Evolutionary conservation across 768 basidiomycete species (phyloP).

Genomic region (Galerina marginata): DNA sequence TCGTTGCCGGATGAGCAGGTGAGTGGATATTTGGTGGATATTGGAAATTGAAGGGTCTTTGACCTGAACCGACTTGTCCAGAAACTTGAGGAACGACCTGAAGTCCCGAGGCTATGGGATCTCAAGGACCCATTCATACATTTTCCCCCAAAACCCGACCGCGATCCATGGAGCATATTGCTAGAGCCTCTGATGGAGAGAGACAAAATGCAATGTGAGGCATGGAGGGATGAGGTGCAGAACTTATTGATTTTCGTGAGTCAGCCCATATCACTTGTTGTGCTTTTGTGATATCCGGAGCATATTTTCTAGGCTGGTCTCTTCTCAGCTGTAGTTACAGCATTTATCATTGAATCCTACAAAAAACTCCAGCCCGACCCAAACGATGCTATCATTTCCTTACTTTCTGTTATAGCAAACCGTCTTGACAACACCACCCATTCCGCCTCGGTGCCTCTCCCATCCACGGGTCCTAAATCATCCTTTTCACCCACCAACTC

Average conservation of each 20-base stretch:
- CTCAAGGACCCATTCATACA: constrained; percentile 9
- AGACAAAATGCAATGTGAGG: constrained; percentile 20
- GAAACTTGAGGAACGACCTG: too few relatives aligned
- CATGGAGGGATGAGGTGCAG: constrained; percentile 24
- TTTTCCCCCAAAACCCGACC: constrained; percentile 8
- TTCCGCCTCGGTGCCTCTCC: not conserved
- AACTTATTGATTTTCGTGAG: constrained; percentile 29
- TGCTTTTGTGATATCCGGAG: not conserved
- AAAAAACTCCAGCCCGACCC: constrained; percentile 21
- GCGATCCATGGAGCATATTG: constrained; percentile 8
- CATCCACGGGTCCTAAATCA: not conserved
- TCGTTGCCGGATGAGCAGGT: too few relatives aligned
- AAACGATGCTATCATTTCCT: constrained; percentile 8
- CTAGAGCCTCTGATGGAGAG: constrained; percentile 13
- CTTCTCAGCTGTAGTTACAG: constrained; percentile 29
- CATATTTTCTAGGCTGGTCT: constrained; percentile 22
- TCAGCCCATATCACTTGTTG: not conserved
- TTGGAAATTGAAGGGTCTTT: too few relatives aligned
- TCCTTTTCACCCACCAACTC: not conserved
- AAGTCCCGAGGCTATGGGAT: constrained; percentile 11
- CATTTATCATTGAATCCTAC: constrained; percentile 19
- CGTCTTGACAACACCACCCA: constrained; percentile 1
- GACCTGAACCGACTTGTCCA: too few relatives aligned
- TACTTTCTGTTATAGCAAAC: constrained; percentile 15
- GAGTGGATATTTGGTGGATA: too few relatives aligned